Percentiles rank a stretch among this genome's conserved stretches.
Evolutionary conservation across 192 early-diverging fungal species (phyloP).

Genomic region (Bifiguratus adelaidae): DNA sequence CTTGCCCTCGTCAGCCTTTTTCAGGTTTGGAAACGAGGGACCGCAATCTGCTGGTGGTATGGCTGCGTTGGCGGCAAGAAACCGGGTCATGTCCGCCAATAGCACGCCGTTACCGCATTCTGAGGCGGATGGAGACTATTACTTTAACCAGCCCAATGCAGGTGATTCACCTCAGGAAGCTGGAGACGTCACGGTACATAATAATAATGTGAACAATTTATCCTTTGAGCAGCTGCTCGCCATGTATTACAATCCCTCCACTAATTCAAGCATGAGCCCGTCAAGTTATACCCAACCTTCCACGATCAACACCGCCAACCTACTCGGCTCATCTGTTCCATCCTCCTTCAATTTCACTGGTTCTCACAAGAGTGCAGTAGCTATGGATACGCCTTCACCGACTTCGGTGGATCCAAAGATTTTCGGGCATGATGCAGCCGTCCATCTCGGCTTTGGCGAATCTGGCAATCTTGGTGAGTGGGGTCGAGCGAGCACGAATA

Average conservation of each 20-base stretch:
- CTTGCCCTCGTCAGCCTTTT: background rate
- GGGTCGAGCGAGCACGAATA: background rate
- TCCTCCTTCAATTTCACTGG: background rate
- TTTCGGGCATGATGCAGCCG: too few species aligned
- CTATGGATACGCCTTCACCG: background rate
- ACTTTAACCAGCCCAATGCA: background rate
- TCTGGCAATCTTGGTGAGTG: background rate
- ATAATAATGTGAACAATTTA: slow-evolving; percentile 5
- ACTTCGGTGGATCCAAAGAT: background rate
- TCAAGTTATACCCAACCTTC: background rate
- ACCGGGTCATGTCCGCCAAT: background rate
- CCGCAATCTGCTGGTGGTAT: background rate
- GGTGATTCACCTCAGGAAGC: background rate
- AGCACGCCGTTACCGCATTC: background rate
- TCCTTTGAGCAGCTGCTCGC: slow-evolving; percentile 21
- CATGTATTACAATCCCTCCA: slow-evolving; percentile 13
- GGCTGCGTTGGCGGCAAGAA: background rate
- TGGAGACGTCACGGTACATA: background rate
- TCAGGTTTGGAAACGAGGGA: background rate
- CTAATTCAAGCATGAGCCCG: background rate
- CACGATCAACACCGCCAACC: background rate
- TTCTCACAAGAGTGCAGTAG: background rate
- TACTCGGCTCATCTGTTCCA: background rate
- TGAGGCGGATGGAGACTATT: background rate
- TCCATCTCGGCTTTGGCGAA: too few species aligned